Percentiles rank a stretch among this genome's conserved stretches.
Conservation (phyloP, 1,139 yeast species). For the Scheffersomyces lignicola region DNA sequence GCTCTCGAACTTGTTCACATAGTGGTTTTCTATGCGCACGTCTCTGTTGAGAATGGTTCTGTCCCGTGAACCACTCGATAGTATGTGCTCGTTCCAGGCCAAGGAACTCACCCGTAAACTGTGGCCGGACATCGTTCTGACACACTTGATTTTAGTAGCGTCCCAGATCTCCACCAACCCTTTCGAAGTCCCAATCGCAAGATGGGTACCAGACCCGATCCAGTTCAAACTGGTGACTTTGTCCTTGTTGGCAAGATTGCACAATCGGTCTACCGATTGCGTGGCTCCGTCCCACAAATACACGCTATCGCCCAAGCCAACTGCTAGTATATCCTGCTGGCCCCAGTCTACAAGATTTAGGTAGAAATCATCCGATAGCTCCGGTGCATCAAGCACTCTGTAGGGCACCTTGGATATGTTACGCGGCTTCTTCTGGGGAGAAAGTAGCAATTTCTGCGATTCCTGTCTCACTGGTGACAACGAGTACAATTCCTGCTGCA, state of each 20-base stretch:
- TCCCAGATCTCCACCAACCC: constrained; percentile 97
- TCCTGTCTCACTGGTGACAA: constrained; percentile 89
- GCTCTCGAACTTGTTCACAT: constrained; percentile 63
- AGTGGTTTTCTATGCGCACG: constrained; percentile 85
- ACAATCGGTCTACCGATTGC: constrained; percentile 79
- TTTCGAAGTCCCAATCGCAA: constrained; percentile 86
- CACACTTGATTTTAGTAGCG: constrained; percentile 78
- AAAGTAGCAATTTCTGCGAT: constrained; percentile 71
- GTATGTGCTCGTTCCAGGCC: constrained; percentile 91
- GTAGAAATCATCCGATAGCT: constrained; percentile 90
- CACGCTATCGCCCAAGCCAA: constrained; percentile 85
- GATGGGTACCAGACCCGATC: constrained; percentile 92
- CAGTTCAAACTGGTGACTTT: constrained; percentile 82
- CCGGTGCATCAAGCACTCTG: constrained; percentile 95
- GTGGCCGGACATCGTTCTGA: constrained; percentile 93
- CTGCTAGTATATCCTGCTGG: constrained; percentile 81
- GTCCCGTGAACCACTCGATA: constrained; percentile 88
- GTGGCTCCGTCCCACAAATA: constrained; percentile 90
- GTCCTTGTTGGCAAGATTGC: constrained; percentile 65
- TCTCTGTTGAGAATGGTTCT: constrained; percentile 84
- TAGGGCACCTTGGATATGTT: constrained; percentile 84
- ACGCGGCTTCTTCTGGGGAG: constrained; percentile 80
- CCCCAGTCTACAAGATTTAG: constrained; percentile 96
- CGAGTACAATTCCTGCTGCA: constrained; percentile 75
- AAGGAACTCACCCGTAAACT: constrained; percentile 79